Percentiles rank a stretch among this genome's conserved stretches.
Evolutionary conservation across 2,329 filamentous ascomycete genomes (phyloP).

Genomic region (Epicoccum sorghinum): DNA sequence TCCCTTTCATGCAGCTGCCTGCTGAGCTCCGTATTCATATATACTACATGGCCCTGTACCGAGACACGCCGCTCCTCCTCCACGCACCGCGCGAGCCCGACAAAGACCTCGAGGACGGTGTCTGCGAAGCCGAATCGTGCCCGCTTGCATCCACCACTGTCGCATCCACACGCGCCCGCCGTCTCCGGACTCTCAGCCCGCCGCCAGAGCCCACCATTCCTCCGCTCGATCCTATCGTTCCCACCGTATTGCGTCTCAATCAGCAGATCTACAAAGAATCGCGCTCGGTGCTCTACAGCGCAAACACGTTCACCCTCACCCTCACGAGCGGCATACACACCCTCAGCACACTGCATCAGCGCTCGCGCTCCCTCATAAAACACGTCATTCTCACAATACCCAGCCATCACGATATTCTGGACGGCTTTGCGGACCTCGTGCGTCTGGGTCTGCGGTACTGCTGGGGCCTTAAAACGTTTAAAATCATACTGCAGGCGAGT

Average conservation of each 20-base stretch:
- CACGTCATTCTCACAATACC: conserved; percentile 53
- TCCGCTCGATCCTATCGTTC: conserved; percentile 42
- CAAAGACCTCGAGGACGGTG: conserved; percentile 17
- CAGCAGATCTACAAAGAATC: conserved; percentile 48
- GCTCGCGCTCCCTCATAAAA: conserved; percentile 52
- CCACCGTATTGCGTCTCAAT: conserved; percentile 49
- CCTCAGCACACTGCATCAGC: conserved; percentile 50
- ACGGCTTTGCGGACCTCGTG: conserved; percentile 54
- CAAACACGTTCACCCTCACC: conserved; percentile 46
- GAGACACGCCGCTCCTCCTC: conserved; percentile 38
- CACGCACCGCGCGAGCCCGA: conserved; percentile 28
- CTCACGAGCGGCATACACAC: conserved; percentile 48
- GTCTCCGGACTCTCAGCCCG: background rate
- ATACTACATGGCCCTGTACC: conserved; percentile 48
- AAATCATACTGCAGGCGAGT: conserved; percentile 46
- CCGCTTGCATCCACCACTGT: background rate
- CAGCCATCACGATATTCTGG: conserved; percentile 54
- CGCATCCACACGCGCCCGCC: background rate
- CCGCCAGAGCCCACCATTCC: background rate
- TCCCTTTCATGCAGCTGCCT: conserved; percentile 52
- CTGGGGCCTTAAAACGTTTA: conserved; percentile 52
- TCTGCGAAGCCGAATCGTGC: no score
- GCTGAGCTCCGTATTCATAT: conserved; percentile 55
- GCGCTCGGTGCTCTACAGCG: conserved; percentile 38
- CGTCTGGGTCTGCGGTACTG: conserved; percentile 54